Evolutionary conservation across 2,329 filamentous ascomycete genomes (phyloP).

Genomic region (Botrytis byssoidea): DNA sequence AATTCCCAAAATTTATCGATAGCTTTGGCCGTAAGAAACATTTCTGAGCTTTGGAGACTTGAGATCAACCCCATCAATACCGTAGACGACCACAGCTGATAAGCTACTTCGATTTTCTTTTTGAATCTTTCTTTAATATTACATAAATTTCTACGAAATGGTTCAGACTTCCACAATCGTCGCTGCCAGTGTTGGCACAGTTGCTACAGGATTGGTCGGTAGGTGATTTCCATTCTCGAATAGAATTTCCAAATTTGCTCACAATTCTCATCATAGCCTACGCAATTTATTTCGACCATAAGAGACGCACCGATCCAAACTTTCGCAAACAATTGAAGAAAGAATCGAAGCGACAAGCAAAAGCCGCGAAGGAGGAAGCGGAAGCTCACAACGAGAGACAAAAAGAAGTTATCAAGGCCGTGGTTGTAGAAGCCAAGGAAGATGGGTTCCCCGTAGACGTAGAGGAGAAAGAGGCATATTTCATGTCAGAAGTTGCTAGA

Average conservation of each 20-base stretch:
- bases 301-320: conserved; percentile 61
- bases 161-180: conserved; percentile 55
- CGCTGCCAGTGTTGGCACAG: conserved; percentile 60
- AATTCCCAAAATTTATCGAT: conserved; percentile 24
- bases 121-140: conserved; percentile 3
- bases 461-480: conserved; percentile 93
- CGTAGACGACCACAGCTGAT: conserved; percentile 12
- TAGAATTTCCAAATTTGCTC: conserved; percentile 23
- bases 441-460: conserved; percentile 89
- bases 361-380: conserved; percentile 70
- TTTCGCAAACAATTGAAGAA: conserved; percentile 69
- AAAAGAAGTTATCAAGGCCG: conserved; percentile 70
- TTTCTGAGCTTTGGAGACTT: conserved; percentile 21
- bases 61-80: conserved; percentile 2
- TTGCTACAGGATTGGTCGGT: conserved; percentile 61
- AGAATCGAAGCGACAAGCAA: conserved; percentile 71
- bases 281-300: conserved; percentile 67
- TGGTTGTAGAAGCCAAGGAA: conserved; percentile 78
- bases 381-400: conserved; percentile 64
- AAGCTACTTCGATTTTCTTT: conserved; percentile 15
- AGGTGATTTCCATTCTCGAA: conserved; percentile 27
- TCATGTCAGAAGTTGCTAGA: conserved; percentile 90
- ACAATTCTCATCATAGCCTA: conserved; percentile 50
- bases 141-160: conserved; percentile 37
- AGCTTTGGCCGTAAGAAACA: conserved; percentile 21